phyloP scores from a whole-genome alignment of 176 grass and related monocot genomes.

The Bolboschoenus planiculmis region DNA sequence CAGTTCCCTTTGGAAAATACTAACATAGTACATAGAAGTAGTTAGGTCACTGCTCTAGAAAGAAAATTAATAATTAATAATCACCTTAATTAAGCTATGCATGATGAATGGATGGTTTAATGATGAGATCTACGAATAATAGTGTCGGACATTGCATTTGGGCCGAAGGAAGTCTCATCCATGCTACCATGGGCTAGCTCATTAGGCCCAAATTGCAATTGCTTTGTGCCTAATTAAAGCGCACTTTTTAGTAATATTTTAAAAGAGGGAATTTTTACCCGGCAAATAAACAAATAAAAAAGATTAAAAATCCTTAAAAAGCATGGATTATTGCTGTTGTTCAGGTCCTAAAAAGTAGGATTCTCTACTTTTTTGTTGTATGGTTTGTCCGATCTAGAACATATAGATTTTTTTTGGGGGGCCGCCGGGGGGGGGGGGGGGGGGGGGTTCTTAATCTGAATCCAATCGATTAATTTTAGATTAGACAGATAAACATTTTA shows the following conservation, averaged over 20 bases:
- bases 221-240: conserved; percentile 15
- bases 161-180: background rate
- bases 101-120: background rate
- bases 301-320: background rate
- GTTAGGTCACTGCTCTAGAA: background rate
- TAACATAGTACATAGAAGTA: too few relatives aligned
- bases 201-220: background rate
- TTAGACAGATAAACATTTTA: too few relatives aligned
- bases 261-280: background rate
- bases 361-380: background rate
- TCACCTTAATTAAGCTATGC: background rate
- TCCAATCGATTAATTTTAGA: background rate
- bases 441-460: too few relatives aligned
- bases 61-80: background rate
- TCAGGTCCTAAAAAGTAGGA: background rate
- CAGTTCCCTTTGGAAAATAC: too few relatives aligned
- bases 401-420: too few relatives aligned
- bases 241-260: background rate
- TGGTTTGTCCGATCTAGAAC: background rate
- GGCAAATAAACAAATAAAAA: background rate
- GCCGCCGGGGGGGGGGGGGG: too few relatives aligned
- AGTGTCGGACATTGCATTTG: background rate
- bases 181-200: background rate
- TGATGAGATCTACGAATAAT: background rate
- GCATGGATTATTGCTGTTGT: conserved; percentile 5